Evolutionary conservation across 2,329 filamentous ascomycete species (phyloP).

Genomic region (Colletotrichum sp.): DNA sequence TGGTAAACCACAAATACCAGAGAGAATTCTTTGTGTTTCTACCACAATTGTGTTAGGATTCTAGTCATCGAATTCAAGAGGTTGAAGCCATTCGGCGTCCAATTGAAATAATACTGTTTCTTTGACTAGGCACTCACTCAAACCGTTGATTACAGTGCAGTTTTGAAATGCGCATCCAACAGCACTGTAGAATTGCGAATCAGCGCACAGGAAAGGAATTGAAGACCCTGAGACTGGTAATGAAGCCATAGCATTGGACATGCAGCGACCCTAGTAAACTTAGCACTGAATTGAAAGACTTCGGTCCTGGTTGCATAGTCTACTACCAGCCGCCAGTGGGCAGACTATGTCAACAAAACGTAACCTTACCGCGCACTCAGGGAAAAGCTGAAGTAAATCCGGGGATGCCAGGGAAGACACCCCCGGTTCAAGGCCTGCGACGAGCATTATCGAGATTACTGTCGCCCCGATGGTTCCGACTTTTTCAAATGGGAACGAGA

Average conservation of each 20-base stretch:
- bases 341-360: not conserved
- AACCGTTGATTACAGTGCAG: not conserved
- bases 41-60: not conserved
- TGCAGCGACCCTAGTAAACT: not conserved
- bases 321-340: not conserved
- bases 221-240: not conserved
- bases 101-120: not conserved
- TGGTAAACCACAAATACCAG: not conserved
- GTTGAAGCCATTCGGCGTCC: not conserved
- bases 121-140: not conserved
- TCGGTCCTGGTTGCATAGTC: not conserved
- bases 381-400: not conserved
- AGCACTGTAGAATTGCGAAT: not conserved
- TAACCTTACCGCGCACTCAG: not conserved
- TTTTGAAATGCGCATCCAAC: not conserved
- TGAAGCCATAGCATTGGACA: not conserved
- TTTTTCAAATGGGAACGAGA: not conserved
- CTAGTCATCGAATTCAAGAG: rapidly evolving
- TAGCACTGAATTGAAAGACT: not conserved
- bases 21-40: conserved; percentile 1
- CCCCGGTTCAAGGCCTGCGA: not conserved
- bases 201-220: not conserved
- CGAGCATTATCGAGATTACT: not conserved
- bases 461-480: not conserved
- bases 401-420: not conserved